phyloP scores from a whole-genome alignment of 2,329 filamentous ascomycete species.

The Fusarium sambucinum region DNA sequence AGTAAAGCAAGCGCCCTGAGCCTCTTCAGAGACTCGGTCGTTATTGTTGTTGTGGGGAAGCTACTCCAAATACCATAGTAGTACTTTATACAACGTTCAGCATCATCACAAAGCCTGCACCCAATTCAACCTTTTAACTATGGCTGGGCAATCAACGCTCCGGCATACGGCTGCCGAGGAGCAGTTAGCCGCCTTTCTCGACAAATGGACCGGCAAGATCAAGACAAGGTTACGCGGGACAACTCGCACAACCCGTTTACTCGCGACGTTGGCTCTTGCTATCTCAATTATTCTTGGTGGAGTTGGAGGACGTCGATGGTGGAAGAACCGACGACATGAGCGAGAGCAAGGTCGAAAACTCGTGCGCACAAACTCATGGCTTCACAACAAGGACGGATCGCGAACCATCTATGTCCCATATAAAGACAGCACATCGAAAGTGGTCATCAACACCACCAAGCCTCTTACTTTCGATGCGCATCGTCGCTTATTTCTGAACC shows the following conservation, averaged over 20 bases:
- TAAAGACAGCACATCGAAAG: constrained; percentile 87
- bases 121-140: constrained; percentile 53
- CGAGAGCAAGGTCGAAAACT: constrained; percentile 85
- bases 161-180: constrained; percentile 74
- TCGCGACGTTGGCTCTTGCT: constrained; percentile 80
- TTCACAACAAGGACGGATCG: constrained; percentile 94
- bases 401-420: constrained; percentile 96
- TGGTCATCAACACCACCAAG: constrained; percentile 91
- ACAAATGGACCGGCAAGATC: constrained; percentile 68
- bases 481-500: constrained; percentile 90
- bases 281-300: constrained; percentile 82
- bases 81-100: constrained; percentile 8
- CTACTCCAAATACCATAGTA: constrained; percentile 23
- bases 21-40: constrained; percentile 35
- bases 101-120: constrained; percentile 30
- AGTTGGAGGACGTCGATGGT: constrained; percentile 84
- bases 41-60: constrained; percentile 42
- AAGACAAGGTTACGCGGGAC: constrained; percentile 70
- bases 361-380: constrained; percentile 89
- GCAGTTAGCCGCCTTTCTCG: constrained; percentile 72
- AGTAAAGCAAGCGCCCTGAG: constrained; percentile 31
- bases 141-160: constrained; percentile 91
- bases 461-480: constrained; percentile 96
- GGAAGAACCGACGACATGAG: constrained; percentile 79
- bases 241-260: constrained; percentile 76